Percentiles rank a stretch among this genome's conserved stretches.
These are phyloP conservation scores for Cercospora zeae-maydis DNA, from an alignment of 2,329 filamentous ascomycete species.

Conservation along the genomic window DNA sequence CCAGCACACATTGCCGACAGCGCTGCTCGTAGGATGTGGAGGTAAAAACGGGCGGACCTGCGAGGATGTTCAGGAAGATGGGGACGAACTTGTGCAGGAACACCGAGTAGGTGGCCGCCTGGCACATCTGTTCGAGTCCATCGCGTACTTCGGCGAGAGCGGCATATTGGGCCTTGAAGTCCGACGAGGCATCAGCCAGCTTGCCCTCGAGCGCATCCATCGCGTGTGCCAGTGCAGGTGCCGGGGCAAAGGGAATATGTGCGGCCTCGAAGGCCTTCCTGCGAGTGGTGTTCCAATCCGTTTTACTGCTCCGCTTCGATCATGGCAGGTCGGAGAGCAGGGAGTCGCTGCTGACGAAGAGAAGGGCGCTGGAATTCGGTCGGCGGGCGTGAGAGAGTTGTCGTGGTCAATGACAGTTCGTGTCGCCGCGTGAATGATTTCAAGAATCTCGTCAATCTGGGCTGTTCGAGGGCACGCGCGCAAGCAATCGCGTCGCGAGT, in stretches of 20 bases:
- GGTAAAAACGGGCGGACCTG: constrained; percentile 83
- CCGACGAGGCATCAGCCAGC: constrained; percentile 49
- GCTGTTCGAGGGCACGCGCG: background rate
- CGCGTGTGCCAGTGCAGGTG: background rate
- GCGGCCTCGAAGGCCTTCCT: background rate
- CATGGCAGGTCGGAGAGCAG: background rate
- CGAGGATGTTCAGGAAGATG: constrained; percentile 79
- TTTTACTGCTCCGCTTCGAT: background rate
- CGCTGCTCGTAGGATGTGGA: constrained; percentile 90
- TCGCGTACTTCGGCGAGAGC: constrained; percentile 85
- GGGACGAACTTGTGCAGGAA: constrained; percentile 89
- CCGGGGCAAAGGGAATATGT: background rate
- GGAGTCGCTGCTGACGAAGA: background rate
- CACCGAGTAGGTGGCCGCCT: constrained; percentile 68
- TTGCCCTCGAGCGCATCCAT: constrained; percentile 47
- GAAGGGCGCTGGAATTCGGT: background rate
- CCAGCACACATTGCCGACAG: constrained; percentile 87
- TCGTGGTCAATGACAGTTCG: background rate
- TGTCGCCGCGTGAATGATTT: background rate
- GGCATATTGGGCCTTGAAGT: constrained; percentile 75
- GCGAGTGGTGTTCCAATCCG: background rate
- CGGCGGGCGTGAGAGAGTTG: background rate
- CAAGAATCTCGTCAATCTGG: background rate
- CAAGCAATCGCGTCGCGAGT: background rate
- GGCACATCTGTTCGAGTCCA: constrained; percentile 82